These are phyloP conservation scores for Wickerhamiella australiensis DNA, from an alignment of 805 yeast genomes.

Conservation along the genomic window DNA sequence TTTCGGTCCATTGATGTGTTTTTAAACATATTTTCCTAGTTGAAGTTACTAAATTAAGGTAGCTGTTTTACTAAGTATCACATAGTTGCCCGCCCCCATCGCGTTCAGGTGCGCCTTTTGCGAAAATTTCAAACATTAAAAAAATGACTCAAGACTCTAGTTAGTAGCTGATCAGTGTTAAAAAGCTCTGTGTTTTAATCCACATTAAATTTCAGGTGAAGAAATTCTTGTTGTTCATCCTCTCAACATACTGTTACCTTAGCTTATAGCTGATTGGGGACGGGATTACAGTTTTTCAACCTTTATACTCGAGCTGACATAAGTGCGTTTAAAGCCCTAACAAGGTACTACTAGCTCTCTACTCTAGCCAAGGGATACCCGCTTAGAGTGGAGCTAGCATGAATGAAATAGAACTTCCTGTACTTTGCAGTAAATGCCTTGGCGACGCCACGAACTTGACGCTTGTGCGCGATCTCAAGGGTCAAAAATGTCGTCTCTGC, in stretches of 20 bases:
- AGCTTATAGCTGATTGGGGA: constrained; percentile 3
- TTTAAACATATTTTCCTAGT: too few relatives aligned
- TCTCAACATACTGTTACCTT: constrained; percentile 27
- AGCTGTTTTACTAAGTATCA: too few relatives aligned
- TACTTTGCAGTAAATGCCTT: constrained; percentile 61
- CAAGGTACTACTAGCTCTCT: too few relatives aligned
- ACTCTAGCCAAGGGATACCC: too few relatives aligned
- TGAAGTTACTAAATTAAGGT: too few relatives aligned
- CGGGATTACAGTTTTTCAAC: neutral
- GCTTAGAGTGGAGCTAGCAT: neutral
- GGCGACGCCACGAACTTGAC: constrained; percentile 57
- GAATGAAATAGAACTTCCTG: constrained; percentile 33
- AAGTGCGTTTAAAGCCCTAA: neutral
- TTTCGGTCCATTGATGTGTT: neutral
- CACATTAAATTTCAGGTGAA: constrained; percentile 31
- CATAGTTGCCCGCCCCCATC: too few relatives aligned
- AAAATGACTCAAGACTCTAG: constrained; percentile 5
- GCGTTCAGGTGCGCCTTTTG: neutral
- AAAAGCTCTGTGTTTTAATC: constrained; percentile 32
- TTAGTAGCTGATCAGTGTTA: constrained; percentile 33
- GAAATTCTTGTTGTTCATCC: constrained; percentile 30
- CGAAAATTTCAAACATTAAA: neutral
- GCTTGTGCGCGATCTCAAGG: constrained; percentile 56
- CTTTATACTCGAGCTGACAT: neutral
- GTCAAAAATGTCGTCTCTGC: constrained; percentile 77